A percentile compares a stretch with the other conserved stretches of the same genome.
phyloP scores from a whole-genome alignment of 169 alveolate species.

The Neospora caninum region DNA sequence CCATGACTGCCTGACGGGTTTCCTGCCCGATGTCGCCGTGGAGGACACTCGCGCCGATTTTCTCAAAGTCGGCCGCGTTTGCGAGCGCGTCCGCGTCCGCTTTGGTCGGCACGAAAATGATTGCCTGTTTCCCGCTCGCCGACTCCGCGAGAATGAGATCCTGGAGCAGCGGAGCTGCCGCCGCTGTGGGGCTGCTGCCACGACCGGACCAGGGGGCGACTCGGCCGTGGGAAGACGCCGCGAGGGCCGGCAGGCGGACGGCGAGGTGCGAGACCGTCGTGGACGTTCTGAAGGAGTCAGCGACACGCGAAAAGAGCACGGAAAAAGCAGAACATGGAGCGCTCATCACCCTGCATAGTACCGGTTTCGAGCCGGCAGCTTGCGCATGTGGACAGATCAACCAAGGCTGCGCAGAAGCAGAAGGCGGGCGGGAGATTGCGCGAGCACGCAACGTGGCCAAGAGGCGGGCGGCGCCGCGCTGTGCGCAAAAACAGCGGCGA shows the following conservation, averaged over 20 bases:
- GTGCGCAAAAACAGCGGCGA: no score
- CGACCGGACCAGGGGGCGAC: not conserved
- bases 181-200: constrained; percentile 14
- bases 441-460: no score
- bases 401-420: no score
- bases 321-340: no score
- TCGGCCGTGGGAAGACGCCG: not conserved
- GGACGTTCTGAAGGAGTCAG: constrained; percentile 13
- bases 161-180: constrained; percentile 44
- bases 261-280: constrained; percentile 29
- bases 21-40: constrained; percentile 68
- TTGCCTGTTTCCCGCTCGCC: constrained; percentile 51
- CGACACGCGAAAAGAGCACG: not conserved
- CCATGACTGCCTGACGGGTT: constrained; percentile 62
- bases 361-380: no score
- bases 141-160: constrained; percentile 51
- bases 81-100: constrained; percentile 67
- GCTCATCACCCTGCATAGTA: no score
- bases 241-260: not conserved
- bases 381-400: no score
- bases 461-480: no score
- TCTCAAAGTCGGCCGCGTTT: constrained; percentile 34
- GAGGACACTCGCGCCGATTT: constrained; percentile 50
- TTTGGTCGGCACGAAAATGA: constrained; percentile 63
- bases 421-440: no score